Evolutionary conservation across 768 basidiomycete genomes (phyloP).

Genomic region (Boletus vermiculosoides): DNA sequence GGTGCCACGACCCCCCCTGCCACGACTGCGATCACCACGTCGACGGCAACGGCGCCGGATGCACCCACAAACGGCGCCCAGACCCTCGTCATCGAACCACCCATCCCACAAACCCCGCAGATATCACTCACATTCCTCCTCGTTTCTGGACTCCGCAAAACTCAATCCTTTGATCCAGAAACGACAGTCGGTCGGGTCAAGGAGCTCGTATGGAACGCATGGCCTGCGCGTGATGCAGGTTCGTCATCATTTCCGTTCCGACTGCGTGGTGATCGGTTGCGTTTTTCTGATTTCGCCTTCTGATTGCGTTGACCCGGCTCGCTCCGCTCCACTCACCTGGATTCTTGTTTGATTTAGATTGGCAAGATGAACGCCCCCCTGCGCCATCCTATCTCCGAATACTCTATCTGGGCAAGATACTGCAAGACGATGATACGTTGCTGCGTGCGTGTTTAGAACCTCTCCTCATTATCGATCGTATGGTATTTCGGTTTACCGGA

Average conservation of each 20-base stretch:
- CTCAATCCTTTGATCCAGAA: constrained; percentile 74
- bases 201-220: constrained; percentile 81
- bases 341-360: constrained; percentile 44
- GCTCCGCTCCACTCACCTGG: background rate
- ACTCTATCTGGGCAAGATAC: constrained; percentile 72
- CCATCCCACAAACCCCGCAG: constrained; percentile 60
- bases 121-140: constrained; percentile 69
- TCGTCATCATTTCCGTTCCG: constrained; percentile 14
- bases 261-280: constrained; percentile 14
- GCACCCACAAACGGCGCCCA: constrained; percentile 4
- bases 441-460: constrained; percentile 44
- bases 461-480: background rate
- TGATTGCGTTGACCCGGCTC: background rate
- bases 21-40: constrained; percentile 4
- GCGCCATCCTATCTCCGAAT: constrained; percentile 75
- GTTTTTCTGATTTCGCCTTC: constrained; percentile 2
- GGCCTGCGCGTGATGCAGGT: constrained; percentile 59
- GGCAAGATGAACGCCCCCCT: constrained; percentile 77
- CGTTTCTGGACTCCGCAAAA: constrained; percentile 63
- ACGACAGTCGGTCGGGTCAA: constrained; percentile 76
- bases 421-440: constrained; percentile 83
- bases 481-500: background rate
- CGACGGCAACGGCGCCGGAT: background rate
- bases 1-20: background rate
- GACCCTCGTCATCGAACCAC: background rate